Evolutionary conservation across 2,329 filamentous ascomycete species (phyloP), one percentile per base, ranked within the genome.

Genomic region (Nemania sp.): DNA sequence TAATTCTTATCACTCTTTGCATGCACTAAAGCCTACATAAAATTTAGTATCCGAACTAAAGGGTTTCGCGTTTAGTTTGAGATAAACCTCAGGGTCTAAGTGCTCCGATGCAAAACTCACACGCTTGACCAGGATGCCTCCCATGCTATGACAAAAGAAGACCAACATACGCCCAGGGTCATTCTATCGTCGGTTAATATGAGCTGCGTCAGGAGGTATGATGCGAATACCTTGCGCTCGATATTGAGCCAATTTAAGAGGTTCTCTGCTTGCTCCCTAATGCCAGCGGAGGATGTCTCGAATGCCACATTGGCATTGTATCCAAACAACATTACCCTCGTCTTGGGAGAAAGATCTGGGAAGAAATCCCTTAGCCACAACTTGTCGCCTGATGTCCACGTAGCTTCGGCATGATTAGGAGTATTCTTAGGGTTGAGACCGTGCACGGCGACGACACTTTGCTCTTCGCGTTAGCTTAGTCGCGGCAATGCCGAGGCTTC

Each of bases 181-280:
- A 45, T 45, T 20, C 41, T 45, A 18, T 45, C 41, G 20, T 20
- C 18, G 41, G 41, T 45, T 45, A 45, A 18, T 45, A 20, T 20
- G 20, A 22, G 41, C 10, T 20, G 15, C 18, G 18, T 8, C 41
- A 5, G 18, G 10, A n/a, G 18, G 18, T 8, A 5, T 20, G 10
- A 20, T 45, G 41, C 5, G 18, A 45, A 45, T 45, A 45, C 41
- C 41, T 45, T 45, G 41, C 41, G 41, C 41, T 45, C n/a, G 41
- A 45, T 45, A 18, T 45, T 45, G 41, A 45, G 41, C 41, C 41
- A 45, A 45, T 45, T 45, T 8, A 45, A 45, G 18, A 45, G 41
- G 18, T 45, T 45, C 18, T 45, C 41, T 45, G 41, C 41, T 45
- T 45, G 41, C n/a, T 45, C 41, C 15, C 41, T 45, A 3, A 45